phyloP scores from a whole-genome alignment of 2,329 filamentous ascomycete species.

The Ascochyta clinopodiicola region DNA sequence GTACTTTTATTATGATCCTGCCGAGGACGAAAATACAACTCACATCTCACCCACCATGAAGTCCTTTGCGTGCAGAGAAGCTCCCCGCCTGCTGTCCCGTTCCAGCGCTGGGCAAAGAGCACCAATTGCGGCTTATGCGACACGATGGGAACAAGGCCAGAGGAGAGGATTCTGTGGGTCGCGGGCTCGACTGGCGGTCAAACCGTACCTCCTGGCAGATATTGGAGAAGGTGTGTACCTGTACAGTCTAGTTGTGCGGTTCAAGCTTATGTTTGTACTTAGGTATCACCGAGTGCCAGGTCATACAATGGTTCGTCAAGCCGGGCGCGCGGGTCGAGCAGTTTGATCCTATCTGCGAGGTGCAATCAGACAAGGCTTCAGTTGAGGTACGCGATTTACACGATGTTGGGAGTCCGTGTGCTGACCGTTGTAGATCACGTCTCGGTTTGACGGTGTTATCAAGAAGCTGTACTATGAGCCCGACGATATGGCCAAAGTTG shows the following conservation, averaged over 20 bases:
- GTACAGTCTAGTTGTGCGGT: background rate
- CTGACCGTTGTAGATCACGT: constrained; percentile 75
- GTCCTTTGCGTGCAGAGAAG: constrained; percentile 40
- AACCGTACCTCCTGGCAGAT: constrained; percentile 82
- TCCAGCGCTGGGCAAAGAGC: constrained; percentile 26
- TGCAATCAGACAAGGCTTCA: constrained; percentile 94
- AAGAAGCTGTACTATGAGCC: constrained; percentile 96
- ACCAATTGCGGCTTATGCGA: constrained; percentile 31
- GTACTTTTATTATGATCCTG: constrained; percentile 34
- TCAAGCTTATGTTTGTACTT: constrained; percentile 18
- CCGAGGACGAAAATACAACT: constrained; percentile 17
- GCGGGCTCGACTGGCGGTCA: constrained; percentile 59
- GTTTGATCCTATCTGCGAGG: constrained; percentile 97
- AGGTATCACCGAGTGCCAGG: constrained; percentile 98
- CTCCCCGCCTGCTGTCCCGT: constrained; percentile 35
- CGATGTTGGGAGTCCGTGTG: background rate
- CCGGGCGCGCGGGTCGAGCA: constrained; percentile 95
- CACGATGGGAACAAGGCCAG: constrained; percentile 32
- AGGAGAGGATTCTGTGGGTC: constrained; percentile 50
- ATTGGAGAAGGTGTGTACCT: constrained; percentile 76
- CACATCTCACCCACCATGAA: constrained; percentile 36
- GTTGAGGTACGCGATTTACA: constrained; percentile 56
- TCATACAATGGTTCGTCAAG: constrained; percentile 99
- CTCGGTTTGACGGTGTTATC: constrained; percentile 91
- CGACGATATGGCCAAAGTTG: constrained; percentile 95